A percentile compares a stretch with the other conserved stretches of the same genome.
phyloP scores from a whole-genome alignment of 306 rosid genomes.

The Quercus bicolor region DNA sequence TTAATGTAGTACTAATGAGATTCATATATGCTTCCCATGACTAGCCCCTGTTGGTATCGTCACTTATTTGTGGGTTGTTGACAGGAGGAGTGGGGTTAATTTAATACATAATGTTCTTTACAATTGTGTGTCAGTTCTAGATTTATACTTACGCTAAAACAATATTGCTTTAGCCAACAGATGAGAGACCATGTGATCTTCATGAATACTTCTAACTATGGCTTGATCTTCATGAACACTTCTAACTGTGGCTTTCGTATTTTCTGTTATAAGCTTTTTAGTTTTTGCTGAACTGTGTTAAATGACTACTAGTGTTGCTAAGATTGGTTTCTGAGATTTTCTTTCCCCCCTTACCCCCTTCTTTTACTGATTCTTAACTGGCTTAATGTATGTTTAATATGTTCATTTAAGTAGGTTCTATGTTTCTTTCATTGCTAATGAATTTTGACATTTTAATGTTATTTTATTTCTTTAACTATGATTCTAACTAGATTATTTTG shows the following conservation, averaged over 20 bases:
- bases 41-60: no score
- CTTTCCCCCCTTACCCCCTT: not conserved
- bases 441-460: not conserved
- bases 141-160: no score
- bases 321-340: not conserved
- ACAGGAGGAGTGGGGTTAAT: no score
- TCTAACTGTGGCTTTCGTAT: not conserved
- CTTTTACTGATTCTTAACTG: not conserved
- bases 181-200: no score
- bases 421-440: not conserved
- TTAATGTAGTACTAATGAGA: no score
- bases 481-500: not conserved
- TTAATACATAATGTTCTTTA: no score
- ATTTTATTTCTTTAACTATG: not conserved
- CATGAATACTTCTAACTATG: no score
- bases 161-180: no score
- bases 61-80: no score
- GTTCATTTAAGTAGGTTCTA: not conserved
- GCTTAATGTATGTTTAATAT: not conserved
- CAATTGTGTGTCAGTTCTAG: no score
- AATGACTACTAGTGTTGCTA: not conserved
- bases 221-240: not conserved
- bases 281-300: slow-evolving; percentile 5
- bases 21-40: no score
- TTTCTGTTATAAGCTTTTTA: not conserved